Evolutionary conservation across 106 monocot species (phyloP).

Genomic region (Iris macrosiphon): DNA sequence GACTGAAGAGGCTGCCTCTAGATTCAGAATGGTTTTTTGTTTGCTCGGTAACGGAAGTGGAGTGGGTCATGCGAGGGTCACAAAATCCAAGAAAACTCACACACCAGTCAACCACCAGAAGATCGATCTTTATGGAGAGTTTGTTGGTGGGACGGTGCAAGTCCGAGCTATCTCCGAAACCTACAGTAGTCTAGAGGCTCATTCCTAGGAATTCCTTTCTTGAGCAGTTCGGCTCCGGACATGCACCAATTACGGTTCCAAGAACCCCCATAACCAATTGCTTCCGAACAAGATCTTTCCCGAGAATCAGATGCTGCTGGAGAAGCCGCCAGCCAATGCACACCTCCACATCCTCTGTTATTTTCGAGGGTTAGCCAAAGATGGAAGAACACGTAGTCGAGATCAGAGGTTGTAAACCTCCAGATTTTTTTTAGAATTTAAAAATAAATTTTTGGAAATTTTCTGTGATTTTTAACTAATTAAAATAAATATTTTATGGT

Average conservation of each 20-base stretch:
- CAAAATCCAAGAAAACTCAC: conserved; percentile 26
- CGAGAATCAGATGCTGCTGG: conserved; percentile 24
- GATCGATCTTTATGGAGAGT: conserved; percentile 43
- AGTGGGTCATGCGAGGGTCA: conserved; percentile 68
- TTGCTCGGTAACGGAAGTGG: conserved; percentile 51
- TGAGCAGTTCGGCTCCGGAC: conserved; percentile 8
- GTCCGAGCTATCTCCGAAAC: not conserved
- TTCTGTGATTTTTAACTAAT: too few species aligned
- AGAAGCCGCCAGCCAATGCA: conserved; percentile 2
- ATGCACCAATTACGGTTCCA: conserved; percentile 15
- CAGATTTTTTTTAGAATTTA: too few species aligned
- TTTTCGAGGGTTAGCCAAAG: too few species aligned
- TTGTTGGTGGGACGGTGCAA: conserved; percentile 1
- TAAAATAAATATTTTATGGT: too few species aligned
- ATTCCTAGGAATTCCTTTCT: conserved; percentile 20
- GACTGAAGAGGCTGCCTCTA: conserved; percentile 57
- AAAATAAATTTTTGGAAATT: too few species aligned
- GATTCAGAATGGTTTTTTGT: conserved; percentile 57
- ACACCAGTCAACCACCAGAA: conserved; percentile 31
- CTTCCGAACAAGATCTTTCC: conserved; percentile 17
- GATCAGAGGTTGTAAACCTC: too few species aligned
- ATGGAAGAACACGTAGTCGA: too few species aligned
- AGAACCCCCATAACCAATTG: conserved; percentile 1
- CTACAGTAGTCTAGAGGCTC: conserved; percentile 16
- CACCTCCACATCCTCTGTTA: not conserved